Base-by-base conservation (phyloP, 140 eudicot genomes). In the Oenanthe javanica region DNA sequence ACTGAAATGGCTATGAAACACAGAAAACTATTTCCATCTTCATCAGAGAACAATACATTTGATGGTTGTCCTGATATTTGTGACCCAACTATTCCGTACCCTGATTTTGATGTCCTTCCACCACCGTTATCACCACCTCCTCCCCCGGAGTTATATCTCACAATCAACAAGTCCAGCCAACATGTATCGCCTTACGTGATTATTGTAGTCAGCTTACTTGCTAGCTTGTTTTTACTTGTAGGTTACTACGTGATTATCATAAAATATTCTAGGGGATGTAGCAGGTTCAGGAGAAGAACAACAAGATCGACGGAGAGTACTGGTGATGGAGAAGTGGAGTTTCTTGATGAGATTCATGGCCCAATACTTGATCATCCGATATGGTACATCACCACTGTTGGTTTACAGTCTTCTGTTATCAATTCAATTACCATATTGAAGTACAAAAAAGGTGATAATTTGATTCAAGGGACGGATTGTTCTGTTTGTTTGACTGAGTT, bases 401-500 rank as follows among this genome's bases (percentile, higher is more conserved):
- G 97, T 25, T 82, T 91, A 4, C 91, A 86, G 15, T 86, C 90
- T 0, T 87, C 92, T 0, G 90, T 86, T 25, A 91, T 91, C 76
- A 83, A 85, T 48, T 79, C 92, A 0, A 89, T 91, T 45, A 80
- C 86, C 1, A 79, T 82, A 1, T 49, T 91, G n/a, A 86, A 67
- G 78, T 91, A 83, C 70, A 83, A 82, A 11, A 83, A 79, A 52
- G 80, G 72, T 3, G 94, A 88, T 57, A 75, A 79, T 61, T 80
- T 89, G 80, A 81, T 88, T 27, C 94, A 91, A 19, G 89, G 89
- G 12, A 78, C 91, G 0, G 94, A 88, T 78, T 91, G 97, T 77
- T 88, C 97, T 0, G 87, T 91, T 72, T 91, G 97, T 72, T 84
- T 91, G 84, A 86, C 75, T 54, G 92, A 91, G 73, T 91, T 91